Conservation (phyloP, 495 filamentous ascomycete genomes). For the Aspergillus baeticus region DNA sequence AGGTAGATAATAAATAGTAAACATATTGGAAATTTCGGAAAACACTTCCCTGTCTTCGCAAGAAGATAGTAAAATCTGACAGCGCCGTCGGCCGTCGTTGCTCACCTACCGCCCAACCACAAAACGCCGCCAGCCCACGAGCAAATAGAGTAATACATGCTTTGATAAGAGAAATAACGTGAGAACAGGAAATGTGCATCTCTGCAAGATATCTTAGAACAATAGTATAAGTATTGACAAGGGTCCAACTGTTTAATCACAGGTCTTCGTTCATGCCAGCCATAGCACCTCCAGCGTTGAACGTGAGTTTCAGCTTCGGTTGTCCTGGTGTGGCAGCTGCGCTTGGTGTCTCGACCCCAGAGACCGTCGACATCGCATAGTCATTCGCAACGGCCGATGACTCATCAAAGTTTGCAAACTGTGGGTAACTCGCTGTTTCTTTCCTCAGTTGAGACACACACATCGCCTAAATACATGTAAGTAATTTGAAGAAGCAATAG, state of each 20-base stretch:
- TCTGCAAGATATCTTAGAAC: conserved; percentile 17
- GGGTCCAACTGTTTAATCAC: conserved; percentile 21
- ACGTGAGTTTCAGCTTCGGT: conserved; percentile 58
- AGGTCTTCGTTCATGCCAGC: conserved; percentile 34
- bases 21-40: not conserved
- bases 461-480: conserved; percentile 53
- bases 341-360: conserved; percentile 69
- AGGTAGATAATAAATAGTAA: conserved; percentile 1
- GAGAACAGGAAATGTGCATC: conserved; percentile 15
- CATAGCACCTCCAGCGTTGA: conserved; percentile 46
- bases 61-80: conserved; percentile 15
- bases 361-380: conserved; percentile 58
- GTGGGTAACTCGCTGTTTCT: conserved; percentile 67
- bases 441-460: conserved; percentile 66
- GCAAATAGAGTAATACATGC: conserved; percentile 19
- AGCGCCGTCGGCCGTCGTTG: conserved; percentile 27
- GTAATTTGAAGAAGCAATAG: conserved; percentile 19
- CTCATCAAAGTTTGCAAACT: conserved; percentile 70
- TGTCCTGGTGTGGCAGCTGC: conserved; percentile 52
- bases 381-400: conserved; percentile 53
- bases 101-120: conserved; percentile 21
- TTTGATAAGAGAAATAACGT: conserved; percentile 17
- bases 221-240: conserved; percentile 17
- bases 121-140: conserved; percentile 21
- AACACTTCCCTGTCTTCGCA: conserved; percentile 18